These are phyloP conservation scores for Talaromyces verruculosus DNA, from an alignment of 2,329 filamentous ascomycete species.

Conservation along the genomic window DNA sequence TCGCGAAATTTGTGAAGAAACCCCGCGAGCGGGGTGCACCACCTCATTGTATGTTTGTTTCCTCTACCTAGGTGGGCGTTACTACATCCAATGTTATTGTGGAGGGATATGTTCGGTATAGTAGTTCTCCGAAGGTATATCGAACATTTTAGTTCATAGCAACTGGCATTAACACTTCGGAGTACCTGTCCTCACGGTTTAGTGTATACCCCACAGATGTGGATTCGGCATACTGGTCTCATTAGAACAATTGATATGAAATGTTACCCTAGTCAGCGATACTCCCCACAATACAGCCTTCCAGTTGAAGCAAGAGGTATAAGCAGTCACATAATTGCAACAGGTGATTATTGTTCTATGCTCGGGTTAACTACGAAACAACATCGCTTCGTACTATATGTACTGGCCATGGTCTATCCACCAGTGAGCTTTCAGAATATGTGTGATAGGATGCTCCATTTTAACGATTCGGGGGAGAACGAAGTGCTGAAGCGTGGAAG, in stretches of 20 bases:
- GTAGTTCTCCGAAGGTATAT: not conserved
- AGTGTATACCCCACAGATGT: not conserved
- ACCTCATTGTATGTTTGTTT: not conserved
- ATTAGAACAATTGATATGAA: not conserved
- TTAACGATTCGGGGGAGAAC: not conserved
- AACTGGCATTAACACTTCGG: not conserved
- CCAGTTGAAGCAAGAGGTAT: not conserved
- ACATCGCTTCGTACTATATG: not conserved
- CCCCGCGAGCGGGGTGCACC: not conserved
- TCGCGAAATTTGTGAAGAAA: not conserved
- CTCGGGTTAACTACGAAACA: not conserved
- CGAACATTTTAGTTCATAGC: not conserved
- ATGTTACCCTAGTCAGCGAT: not conserved
- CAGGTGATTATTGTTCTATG: not conserved
- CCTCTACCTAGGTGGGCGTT: not conserved
- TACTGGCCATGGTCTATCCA: not conserved
- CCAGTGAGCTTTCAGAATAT: constrained; percentile 1
- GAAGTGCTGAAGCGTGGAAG: not conserved
- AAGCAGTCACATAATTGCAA: not conserved
- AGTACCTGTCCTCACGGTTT: not conserved
- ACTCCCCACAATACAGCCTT: not conserved
- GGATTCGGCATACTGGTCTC: not conserved
- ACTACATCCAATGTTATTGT: not conserved
- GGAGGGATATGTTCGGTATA: not conserved
- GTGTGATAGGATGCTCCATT: not conserved